Base-by-base conservation (phyloP, 225 moss, liverwort and hornwort genomes). In the Physcomitrellopsis africana region DNA sequence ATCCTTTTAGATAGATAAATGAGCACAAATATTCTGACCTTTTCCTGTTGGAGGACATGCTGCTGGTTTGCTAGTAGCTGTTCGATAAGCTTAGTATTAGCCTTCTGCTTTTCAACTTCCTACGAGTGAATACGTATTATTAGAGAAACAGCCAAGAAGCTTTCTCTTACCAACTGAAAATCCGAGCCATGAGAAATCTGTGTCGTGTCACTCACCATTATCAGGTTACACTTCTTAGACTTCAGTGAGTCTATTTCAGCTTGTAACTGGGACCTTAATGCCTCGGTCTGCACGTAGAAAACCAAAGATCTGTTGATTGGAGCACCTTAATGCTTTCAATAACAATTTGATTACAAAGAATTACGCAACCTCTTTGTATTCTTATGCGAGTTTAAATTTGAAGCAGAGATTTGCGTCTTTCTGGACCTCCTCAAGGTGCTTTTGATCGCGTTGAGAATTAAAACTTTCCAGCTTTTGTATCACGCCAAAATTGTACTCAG, bases 21-120 rank as follows among this genome's bases (percentile, higher is more conserved):
- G 74, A 48, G 69, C n/a, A 56, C 3, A 32, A 53, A 8, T 29
- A 67, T 24, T 26, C 43, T 23, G 72, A 83, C 84, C 80, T 85
- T 85, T 70, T 85, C 87, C 62, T 88, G 85, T 58, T 77, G 70
- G n/a, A 82, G 72, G 56, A 84, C 41, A 56, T 80, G 85, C 52
- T 80, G 65, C 52, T 84, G 82, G 72, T 76, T 80, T 72, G 77
- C 65, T 10, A 88, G 77, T 52, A 73, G 80, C 61, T 70, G 77
- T 68, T 78, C 66, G 15, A 72, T 82, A 10, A 82, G 51, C 72
- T 77, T 71, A 9, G 57, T 69, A 44, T 62, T 65, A 20, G 72
- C 65, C 72, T 88, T 88, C 44, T 88, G 85, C 78, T 77, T 85
- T 71, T 88, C 87, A 68, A 82, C 55, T 69, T 85, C 85, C 87